Base-by-base conservation (phyloP, 163 green algal species). In the Trebouxiophyceae sp. region DNA sequence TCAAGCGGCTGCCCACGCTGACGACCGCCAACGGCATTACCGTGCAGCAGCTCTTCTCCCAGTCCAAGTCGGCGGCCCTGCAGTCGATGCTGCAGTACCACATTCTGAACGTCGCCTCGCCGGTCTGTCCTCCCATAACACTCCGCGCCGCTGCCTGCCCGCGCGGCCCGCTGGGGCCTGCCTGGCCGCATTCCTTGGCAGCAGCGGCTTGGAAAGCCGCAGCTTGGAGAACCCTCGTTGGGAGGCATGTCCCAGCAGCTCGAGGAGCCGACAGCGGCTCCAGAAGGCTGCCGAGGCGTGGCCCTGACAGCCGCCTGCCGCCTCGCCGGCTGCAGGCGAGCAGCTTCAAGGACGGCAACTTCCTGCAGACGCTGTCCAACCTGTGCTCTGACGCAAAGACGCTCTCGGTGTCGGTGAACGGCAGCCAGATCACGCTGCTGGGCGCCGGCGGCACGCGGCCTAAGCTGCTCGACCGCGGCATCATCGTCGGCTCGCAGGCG, bases 311-410 rank as follows among this genome's bases (percentile, higher is more conserved):
- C n/a, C n/a, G n/a, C n/a, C n/a, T n/a, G n/a, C n/a, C 39, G 39
- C 39, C 8, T 8, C 39, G 39, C 39, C 39, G 16, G 16, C 6
- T 30, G 23, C 8, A 45, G 8, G 24, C 26, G 7, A 22, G 12
- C 56, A 62, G 24, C 6, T 33, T 33, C 56, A 62, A 62, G 56
- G 23, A 44, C 12, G 39, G 39, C 12, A 16, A 50, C 39, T 50
- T 50, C 39, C 33, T 64, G 8, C 29, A 6, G 4, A 54, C 58
- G 22, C 32, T 54, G 5, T n/a, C 58, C 30, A 64, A 64, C 32
- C 58, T 64, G 58, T 64, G 58, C 32, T 64, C 58, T 22, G 23
- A 64, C 29, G 58, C 58, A 30, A 64, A 64, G 58, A n/a, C 26
- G 12, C 33, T 64, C 22, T 24, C 20, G 22, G 23, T 54, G 4